These are phyloP conservation scores for Rhizoctonia solani DNA, from an alignment of 1,284 basidiomycete genomes.

Conservation along the genomic window DNA sequence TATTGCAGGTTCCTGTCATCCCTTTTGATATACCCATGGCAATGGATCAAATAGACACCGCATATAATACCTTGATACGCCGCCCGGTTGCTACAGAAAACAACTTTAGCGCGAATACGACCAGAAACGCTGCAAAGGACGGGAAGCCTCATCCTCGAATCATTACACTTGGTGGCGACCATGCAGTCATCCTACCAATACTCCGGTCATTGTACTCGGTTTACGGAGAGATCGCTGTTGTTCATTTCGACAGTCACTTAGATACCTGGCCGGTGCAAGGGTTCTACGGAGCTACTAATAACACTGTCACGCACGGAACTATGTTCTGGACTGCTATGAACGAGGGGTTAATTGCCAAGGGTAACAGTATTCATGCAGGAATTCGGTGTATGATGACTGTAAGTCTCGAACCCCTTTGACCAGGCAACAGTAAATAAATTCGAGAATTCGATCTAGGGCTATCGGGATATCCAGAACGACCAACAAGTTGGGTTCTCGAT, in stretches of 20 bases:
- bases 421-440: neutral
- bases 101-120: conserved; percentile 47
- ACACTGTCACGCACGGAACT: conserved; percentile 73
- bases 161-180: conserved; percentile 76
- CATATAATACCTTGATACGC: conserved; percentile 68
- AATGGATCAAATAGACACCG: conserved; percentile 76
- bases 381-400: conserved; percentile 72
- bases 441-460: conserved; percentile 52
- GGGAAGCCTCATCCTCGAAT: conserved; percentile 66
- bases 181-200: conserved; percentile 75
- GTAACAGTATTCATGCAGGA: conserved; percentile 76
- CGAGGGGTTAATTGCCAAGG: conserved; percentile 70
- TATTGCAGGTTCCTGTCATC: conserved; percentile 65
- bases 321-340: conserved; percentile 74
- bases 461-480: conserved; percentile 65
- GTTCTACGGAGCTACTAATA: conserved; percentile 41
- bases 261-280: conserved; percentile 58
- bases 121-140: conserved; percentile 57
- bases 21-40: conserved; percentile 79
- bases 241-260: conserved; percentile 81
- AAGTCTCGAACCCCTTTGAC: conserved; percentile 39
- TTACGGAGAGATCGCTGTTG: conserved; percentile 76
- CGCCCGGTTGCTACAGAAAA: conserved; percentile 51
- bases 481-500: conserved; percentile 22
- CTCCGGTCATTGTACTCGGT: conserved; percentile 69